Conservation (phyloP, 139 green algal species). For the Chlorella sp. region DNA sequence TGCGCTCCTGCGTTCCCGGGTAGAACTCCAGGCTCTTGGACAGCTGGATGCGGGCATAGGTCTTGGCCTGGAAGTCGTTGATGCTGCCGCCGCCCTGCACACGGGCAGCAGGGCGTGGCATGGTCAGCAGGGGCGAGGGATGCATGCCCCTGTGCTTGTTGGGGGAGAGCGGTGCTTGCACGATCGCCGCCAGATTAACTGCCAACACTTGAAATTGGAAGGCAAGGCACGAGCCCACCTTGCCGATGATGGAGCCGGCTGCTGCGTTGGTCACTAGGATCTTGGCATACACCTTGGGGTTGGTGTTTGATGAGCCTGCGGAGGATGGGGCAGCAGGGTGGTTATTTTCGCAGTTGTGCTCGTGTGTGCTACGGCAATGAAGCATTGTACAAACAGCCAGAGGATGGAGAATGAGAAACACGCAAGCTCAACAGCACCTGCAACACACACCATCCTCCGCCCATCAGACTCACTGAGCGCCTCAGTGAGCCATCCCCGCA, state of each 20-base stretch:
- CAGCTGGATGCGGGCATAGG: conserved; percentile 68
- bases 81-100: conserved; percentile 73
- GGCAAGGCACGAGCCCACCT: too few relatives aligned
- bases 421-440: too few relatives aligned
- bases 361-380: too few relatives aligned
- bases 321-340: too few relatives aligned
- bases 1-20: conserved; percentile 71
- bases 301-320: neutral
- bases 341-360: too few relatives aligned
- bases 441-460: neutral
- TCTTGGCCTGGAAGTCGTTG: conserved; percentile 70
- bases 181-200: too few relatives aligned
- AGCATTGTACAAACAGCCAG: too few relatives aligned
- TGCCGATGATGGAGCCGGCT: conserved; percentile 77
- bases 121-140: neutral
- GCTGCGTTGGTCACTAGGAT: conserved; percentile 75
- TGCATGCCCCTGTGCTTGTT: too few relatives aligned
- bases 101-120: neutral
- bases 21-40: conserved; percentile 59
- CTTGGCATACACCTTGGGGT: conserved; percentile 48
- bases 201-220: too few relatives aligned
- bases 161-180: too few relatives aligned
- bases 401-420: too few relatives aligned
- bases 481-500: conserved; percentile 20
- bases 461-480: conserved; percentile 13